Base-by-base conservation (phyloP, 352 stramenopile genomes). In the Phytophthora sp. region DNA sequence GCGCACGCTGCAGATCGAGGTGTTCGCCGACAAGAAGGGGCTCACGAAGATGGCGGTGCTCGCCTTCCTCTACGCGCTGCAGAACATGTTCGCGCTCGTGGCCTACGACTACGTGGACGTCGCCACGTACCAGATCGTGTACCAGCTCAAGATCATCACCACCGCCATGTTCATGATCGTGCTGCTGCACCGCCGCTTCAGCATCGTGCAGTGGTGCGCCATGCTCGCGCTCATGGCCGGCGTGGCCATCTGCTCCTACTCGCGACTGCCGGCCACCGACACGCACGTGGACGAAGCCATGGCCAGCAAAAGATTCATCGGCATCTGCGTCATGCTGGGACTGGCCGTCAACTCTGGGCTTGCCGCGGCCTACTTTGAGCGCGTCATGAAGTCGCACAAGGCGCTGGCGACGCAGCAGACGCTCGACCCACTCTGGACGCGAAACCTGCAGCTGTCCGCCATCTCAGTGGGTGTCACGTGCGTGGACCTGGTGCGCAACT, bases 141-240 rank as follows among this genome's bases (percentile, higher is more conserved):
- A 95, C 69, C 88, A 96, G 71, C 84, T 94, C 56, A 96, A 96
- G 80, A 94, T 96, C 76, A 92, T 96, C 65, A 96, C 88, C 20
- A 96, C 88, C 0, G 88, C 88, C 52, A 79, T 96, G 75, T 96
- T 94, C 62, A 95, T 95, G 86, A 85, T 94, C 52, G 81, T 96
- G 43, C 60, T 96, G 59, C 82, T 96, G 49, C 87, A 96, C 55
- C 85, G 88, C 11, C 81, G 77, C 57, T 95, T 96, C 65, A 94
- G 82, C 44, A 11, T 78, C 56, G 78, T 96, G 15, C 88, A 96
- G 68, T 96, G 88, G 88, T 67, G 70, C 58, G 84, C 88, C 28
- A 94, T 96, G 86, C 46, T 93, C 43, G 80, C 84, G 55, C 83
- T 96, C 55, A 96, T 96, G 88, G 69, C 82, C 26, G 88, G 88